Percentiles rank a stretch among this genome's conserved stretches.
phyloP scores from a whole-genome alignment of 2,329 filamentous ascomycete genomes.

The Pyricularia sp. region DNA sequence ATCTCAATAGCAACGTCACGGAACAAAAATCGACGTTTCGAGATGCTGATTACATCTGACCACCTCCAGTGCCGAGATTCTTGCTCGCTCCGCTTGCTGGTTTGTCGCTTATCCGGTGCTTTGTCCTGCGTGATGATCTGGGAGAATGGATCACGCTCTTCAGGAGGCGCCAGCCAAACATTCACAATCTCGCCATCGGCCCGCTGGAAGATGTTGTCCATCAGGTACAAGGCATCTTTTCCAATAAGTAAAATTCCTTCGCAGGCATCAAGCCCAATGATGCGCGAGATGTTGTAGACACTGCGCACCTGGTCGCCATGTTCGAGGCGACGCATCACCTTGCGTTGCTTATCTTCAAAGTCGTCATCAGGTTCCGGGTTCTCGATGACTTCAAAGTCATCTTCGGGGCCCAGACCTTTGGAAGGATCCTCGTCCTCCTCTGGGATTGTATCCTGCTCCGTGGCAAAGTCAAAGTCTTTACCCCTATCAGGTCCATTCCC shows the following conservation, averaged over 20 bases:
- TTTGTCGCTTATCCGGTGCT: constrained; percentile 8
- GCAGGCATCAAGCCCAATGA: constrained; percentile 83
- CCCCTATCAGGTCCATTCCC: neutral
- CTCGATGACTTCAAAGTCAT: constrained; percentile 92
- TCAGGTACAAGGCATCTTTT: constrained; percentile 82
- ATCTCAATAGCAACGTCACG: constrained; percentile 93
- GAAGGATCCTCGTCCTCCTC: constrained; percentile 13
- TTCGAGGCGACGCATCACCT: constrained; percentile 88
- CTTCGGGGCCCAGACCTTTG: constrained; percentile 44
- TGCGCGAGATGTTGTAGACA: constrained; percentile 89
- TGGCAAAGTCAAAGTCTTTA: constrained; percentile 6
- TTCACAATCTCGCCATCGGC: constrained; percentile 94
- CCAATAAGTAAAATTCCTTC: constrained; percentile 90
- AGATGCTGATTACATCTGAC: constrained; percentile 88
- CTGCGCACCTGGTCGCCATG: constrained; percentile 85
- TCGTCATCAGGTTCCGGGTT: constrained; percentile 67
- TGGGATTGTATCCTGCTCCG: constrained; percentile 8
- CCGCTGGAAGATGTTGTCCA: constrained; percentile 93
- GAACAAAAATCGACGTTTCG: constrained; percentile 88
- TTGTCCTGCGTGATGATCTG: constrained; percentile 72
- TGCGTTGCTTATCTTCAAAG: constrained; percentile 95
- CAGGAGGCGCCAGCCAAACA: constrained; percentile 80
- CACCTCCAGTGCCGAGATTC: constrained; percentile 86
- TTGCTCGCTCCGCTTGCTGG: constrained; percentile 46
- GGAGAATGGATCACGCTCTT: constrained; percentile 90